phyloP scores from a whole-genome alignment of 2,329 filamentous ascomycete genomes.

The Pestalotiopsis sp. region DNA sequence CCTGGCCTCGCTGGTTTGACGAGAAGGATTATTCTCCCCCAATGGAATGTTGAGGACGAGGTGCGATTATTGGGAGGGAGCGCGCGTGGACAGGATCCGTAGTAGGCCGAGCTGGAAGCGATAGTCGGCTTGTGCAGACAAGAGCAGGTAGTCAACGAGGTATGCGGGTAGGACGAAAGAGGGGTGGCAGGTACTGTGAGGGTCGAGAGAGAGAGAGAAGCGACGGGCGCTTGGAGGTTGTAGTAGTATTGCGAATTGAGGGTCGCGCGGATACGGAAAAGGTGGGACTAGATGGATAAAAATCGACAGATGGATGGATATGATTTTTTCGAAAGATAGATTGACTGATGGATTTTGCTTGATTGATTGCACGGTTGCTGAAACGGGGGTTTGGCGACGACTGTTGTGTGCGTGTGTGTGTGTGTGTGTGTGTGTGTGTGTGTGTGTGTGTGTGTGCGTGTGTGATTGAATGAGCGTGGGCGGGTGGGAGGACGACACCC shows the following conservation, averaged over 20 bases:
- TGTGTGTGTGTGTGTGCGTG: not conserved
- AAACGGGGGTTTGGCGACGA: not conserved
- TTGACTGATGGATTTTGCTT: slow-evolving; percentile 3
- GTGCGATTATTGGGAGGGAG: not conserved
- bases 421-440: not conserved
- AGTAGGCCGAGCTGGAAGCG: not conserved
- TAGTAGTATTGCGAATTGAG: slow-evolving; percentile 5
- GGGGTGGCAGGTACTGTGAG: slow-evolving; percentile 5
- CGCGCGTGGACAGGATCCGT: not conserved
- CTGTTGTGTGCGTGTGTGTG: not conserved
- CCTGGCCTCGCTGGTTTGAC: not conserved
- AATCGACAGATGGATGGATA: slow-evolving; percentile 8
- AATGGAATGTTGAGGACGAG: not conserved
- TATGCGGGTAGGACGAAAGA: slow-evolving; percentile 6
- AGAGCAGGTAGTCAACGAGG: not conserved
- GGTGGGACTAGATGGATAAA: slow-evolving; percentile 11
- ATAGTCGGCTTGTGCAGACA: not conserved
- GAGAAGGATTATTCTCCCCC: not conserved
- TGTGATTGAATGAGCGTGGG: not conserved
- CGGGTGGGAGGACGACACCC: not conserved
- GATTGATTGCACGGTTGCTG: not conserved
- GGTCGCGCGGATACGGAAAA: not conserved
- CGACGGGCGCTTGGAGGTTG: not conserved
- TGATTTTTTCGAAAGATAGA: not conserved
- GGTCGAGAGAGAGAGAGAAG: not conserved